phyloP scores from a whole-genome alignment of 2,329 filamentous ascomycete genomes.

The Claviceps sp. region DNA sequence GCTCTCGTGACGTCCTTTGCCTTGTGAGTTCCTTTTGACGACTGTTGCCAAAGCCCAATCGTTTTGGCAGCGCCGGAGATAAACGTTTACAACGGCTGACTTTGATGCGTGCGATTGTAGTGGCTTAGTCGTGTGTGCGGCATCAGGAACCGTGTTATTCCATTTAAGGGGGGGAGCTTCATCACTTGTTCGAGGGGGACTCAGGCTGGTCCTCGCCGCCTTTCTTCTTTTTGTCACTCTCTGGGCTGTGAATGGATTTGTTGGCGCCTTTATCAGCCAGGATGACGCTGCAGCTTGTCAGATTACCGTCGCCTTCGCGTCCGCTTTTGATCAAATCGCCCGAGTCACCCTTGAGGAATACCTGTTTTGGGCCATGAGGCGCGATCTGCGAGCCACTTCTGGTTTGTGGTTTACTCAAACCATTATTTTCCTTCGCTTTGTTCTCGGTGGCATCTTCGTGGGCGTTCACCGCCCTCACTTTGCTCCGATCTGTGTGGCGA shows the following conservation, averaged over 20 bases:
- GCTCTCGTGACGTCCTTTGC: conserved; percentile 39
- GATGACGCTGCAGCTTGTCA: conserved; percentile 34
- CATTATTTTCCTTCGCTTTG: conserved; percentile 32
- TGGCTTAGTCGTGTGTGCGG: conserved; percentile 40
- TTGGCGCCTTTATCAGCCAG: conserved; percentile 33
- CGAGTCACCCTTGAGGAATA: conserved; percentile 41
- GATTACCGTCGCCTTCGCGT: conserved; percentile 35
- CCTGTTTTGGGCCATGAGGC: conserved; percentile 36
- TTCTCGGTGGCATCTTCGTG: conserved; percentile 40
- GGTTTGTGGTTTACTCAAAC: conserved; percentile 31
- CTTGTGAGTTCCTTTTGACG: conserved; percentile 30
- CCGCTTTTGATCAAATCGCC: conserved; percentile 43
- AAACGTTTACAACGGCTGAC: neutral
- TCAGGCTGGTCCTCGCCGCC: conserved; percentile 49
- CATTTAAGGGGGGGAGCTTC: conserved; percentile 34
- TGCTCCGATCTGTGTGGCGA: conserved; percentile 37
- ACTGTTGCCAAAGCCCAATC: neutral
- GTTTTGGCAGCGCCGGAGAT: neutral
- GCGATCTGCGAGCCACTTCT: conserved; percentile 21
- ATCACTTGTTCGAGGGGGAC: conserved; percentile 39
- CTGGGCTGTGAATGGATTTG: conserved; percentile 41
- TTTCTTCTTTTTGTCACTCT: conserved; percentile 38
- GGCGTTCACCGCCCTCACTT: conserved; percentile 41
- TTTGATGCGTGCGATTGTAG: conserved; percentile 11
- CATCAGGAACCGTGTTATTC: conserved; percentile 32